A percentile compares a stretch with the other conserved stretches of the same genome.
Conservation (phyloP, 805 yeast genomes). For the Grigorovia jiainica region DNA sequence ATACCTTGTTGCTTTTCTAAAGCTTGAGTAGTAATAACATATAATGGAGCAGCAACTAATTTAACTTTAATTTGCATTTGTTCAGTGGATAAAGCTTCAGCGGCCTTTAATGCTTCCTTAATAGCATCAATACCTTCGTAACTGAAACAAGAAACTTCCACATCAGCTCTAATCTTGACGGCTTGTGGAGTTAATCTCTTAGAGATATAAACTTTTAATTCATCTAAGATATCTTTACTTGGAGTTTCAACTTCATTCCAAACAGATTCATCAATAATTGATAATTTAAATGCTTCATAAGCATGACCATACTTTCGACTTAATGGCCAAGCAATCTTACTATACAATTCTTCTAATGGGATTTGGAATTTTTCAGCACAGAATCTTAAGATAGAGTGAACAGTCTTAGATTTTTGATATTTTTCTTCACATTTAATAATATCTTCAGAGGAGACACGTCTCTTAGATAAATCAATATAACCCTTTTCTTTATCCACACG, state of each 20-base stretch:
- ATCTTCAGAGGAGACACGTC: conserved; percentile 97
- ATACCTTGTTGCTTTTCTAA: conserved; percentile 87
- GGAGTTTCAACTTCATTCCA: conserved; percentile 75
- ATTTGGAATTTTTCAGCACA: conserved; percentile 94
- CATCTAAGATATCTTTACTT: conserved; percentile 64
- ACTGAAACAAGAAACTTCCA: conserved; percentile 92
- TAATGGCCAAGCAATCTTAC: conserved; percentile 93
- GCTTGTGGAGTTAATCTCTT: conserved; percentile 97
- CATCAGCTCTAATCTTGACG: conserved; percentile 95
- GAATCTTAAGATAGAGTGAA: conserved; percentile 95
- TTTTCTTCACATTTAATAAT: conserved; percentile 95
- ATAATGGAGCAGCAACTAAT: conserved; percentile 94
- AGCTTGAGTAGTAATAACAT: conserved; percentile 87
- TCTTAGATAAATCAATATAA: conserved; percentile 92
- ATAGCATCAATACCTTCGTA: conserved; percentile 98
- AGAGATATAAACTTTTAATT: conserved; percentile 77
- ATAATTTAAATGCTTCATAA: conserved; percentile 91
- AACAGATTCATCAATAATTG: conserved; percentile 80
- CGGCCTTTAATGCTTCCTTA: conserved; percentile 76
- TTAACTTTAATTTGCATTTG: conserved; percentile 84
- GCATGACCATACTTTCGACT: conserved; percentile 94
- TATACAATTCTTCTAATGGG: conserved; percentile 76
- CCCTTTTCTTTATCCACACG: conserved; percentile 99
- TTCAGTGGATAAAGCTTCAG: conserved; percentile 77
- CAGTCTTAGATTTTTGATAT: conserved; percentile 93